Percentiles rank a stretch among this genome's conserved stretches.
Evolutionary conservation across 345 rosid species (phyloP).

Genomic region (Garcia nutans): DNA sequence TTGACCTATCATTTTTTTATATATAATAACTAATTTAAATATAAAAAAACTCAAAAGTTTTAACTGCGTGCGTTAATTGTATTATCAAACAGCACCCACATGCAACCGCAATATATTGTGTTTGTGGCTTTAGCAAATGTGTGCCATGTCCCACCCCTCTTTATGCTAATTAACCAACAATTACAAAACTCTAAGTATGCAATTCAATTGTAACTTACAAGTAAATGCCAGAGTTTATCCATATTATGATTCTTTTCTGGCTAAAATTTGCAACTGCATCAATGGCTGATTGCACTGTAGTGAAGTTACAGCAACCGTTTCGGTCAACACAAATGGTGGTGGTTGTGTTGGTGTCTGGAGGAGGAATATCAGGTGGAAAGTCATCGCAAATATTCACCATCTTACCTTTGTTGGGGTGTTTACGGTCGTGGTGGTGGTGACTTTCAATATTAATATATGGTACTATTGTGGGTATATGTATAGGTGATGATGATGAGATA

Average conservation of each 20-base stretch:
- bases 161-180: too few species aligned
- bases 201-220: slow-evolving; percentile 43
- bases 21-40: too few species aligned
- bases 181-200: too few species aligned
- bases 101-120: too few species aligned
- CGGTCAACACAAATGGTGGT: slow-evolving; percentile 64
- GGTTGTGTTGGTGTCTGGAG: slow-evolving; percentile 69
- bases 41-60: too few species aligned
- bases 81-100: too few species aligned
- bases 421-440: slow-evolving; percentile 19
- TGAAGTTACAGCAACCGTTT: slow-evolving; percentile 86
- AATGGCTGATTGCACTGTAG: slow-evolving; percentile 75
- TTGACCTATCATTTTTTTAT: too few species aligned
- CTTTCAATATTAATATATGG: not conserved
- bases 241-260: slow-evolving; percentile 57
- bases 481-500: slow-evolving; percentile 25
- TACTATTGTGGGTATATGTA: slow-evolving; percentile 5
- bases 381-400: slow-evolving; percentile 57
- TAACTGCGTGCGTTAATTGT: too few species aligned
- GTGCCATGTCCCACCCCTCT: too few species aligned
- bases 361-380: slow-evolving; percentile 60
- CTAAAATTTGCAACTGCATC: slow-evolving; percentile 57
- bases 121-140: too few species aligned
- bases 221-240: slow-evolving; percentile 87
- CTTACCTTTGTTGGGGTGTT: slow-evolving; percentile 25